Evolutionary conservation across 2,329 filamentous ascomycete species (phyloP).

Genomic region (Pyrenophora seminiperda): DNA sequence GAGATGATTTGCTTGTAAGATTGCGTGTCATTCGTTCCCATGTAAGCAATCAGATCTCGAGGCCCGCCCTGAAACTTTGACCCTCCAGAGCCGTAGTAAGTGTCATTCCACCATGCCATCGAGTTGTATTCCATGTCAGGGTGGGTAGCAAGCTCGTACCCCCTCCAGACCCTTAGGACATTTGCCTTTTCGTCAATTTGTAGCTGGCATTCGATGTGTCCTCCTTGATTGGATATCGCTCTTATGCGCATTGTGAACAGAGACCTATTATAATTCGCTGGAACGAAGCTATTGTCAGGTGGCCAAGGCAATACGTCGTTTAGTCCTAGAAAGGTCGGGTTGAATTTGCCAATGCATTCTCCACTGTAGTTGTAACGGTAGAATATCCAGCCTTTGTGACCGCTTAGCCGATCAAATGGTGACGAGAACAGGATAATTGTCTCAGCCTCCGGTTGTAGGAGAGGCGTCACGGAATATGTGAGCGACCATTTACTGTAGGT

Average conservation of each 20-base stretch:
- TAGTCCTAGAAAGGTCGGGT: background rate
- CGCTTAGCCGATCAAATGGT: background rate
- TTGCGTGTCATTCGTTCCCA: background rate
- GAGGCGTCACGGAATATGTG: slow-evolving; percentile 4
- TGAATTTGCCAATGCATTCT: slow-evolving; percentile 1
- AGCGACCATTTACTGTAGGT: background rate
- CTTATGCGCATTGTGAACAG: slow-evolving; percentile 2
- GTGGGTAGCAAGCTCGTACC: background rate
- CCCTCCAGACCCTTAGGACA: slow-evolving; percentile 10
- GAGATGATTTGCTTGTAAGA: background rate
- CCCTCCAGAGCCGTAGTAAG: slow-evolving; percentile 4
- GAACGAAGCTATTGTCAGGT: background rate
- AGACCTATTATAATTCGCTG: slow-evolving; percentile 3
- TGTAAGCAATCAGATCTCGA: slow-evolving; percentile 1
- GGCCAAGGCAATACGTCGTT: background rate
- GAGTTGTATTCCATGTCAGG: background rate
- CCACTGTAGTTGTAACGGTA: slow-evolving; percentile 22
- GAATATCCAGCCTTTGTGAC: background rate
- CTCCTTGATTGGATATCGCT: background rate
- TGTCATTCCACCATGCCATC: slow-evolving; percentile 26
- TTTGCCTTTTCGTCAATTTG: slow-evolving; percentile 21
- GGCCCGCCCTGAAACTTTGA: background rate
- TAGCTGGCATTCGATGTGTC: background rate
- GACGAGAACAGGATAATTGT: slow-evolving; percentile 18
- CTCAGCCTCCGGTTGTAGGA: slow-evolving; percentile 20